Conservation (phyloP, 805 yeast species). For the Lipomyces yamanashiensis region DNA sequence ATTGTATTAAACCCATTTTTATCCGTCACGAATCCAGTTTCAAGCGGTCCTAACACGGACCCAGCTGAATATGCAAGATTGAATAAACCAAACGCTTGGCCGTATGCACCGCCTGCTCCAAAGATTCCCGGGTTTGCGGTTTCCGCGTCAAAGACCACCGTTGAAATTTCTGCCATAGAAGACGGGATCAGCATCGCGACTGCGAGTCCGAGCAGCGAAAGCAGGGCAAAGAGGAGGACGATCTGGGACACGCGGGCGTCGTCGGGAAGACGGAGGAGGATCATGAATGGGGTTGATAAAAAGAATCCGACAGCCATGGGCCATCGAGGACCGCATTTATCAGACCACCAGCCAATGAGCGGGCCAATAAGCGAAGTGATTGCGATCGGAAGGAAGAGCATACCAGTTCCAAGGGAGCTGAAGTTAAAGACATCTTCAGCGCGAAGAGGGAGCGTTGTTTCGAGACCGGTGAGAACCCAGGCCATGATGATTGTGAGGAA, state of each 20-base stretch:
- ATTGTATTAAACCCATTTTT: constrained; percentile 40
- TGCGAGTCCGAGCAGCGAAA: constrained; percentile 40
- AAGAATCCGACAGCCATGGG: constrained; percentile 40
- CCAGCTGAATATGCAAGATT: constrained; percentile 45
- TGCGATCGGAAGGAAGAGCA: constrained; percentile 44
- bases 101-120: constrained; percentile 44
- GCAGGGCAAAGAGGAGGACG: constrained; percentile 41
- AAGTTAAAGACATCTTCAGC: constrained; percentile 42
- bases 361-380: constrained; percentile 43
- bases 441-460: constrained; percentile 44
- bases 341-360: constrained; percentile 40
- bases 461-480: constrained; percentile 44
- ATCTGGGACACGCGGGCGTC: constrained; percentile 37
- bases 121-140: constrained; percentile 40
- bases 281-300: constrained; percentile 32
- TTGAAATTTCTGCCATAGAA: constrained; percentile 42
- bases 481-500: constrained; percentile 41
- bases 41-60: constrained; percentile 44
- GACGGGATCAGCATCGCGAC: constrained; percentile 39
- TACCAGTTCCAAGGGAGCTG: constrained; percentile 42
- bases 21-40: constrained; percentile 40
- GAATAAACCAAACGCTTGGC: constrained; percentile 45
- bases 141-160: constrained; percentile 38
- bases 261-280: constrained; percentile 42
- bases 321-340: constrained; percentile 41